Evolutionary conservation across 2,329 filamentous ascomycete genomes (phyloP), one percentile per base, ranked within the genome.

Genomic region (Neonectria punicea): DNA sequence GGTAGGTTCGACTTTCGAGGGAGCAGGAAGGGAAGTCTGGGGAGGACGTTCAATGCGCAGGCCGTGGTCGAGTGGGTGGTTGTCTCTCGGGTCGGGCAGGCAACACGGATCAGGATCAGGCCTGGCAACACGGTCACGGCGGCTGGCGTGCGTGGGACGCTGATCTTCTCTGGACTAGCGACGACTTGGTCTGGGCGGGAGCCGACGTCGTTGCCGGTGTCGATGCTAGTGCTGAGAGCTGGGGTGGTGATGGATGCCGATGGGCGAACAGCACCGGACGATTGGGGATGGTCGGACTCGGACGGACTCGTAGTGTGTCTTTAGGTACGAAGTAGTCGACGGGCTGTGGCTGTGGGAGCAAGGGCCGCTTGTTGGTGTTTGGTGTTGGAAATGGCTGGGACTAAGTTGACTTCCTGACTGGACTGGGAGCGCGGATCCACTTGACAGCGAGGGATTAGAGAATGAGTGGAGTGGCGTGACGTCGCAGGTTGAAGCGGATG

Each of bases 81-180:
- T 43, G 28, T 49, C 43, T 55, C 47, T 58, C 30, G 43, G 58
- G 49, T 30, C 67, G 34, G 20, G 63, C 34, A 61, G 44, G 57
- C 56, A 66, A 69, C 70, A 70, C 70, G 65, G 72, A 74, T 69
- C 68, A 70, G 66, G 63, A 57, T 65, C 54, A 67, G 69, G 55
- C 65, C 66, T 65, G 64, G 70, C 63, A 49, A 67, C 64, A 46
- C 49, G 56, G 60, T 53, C 64, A 49, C 53, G 56, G 57, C 56
- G 55, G 61, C 55, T 58, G 64, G 61, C 58, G 64, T 50, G 61
- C 58, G 61, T 50, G 61, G 61, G 67, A 67, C 63, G 66, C 30
- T 65, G 69, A 61, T 62, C 55, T 47, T 13, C 20, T 36, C 5
- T 36, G 36, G 16, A n/a, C 36, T 57, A 63, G 62, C 51, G 36